phyloP scores from a whole-genome alignment of 805 yeast species.

The Yarrowia sp. region DNA sequence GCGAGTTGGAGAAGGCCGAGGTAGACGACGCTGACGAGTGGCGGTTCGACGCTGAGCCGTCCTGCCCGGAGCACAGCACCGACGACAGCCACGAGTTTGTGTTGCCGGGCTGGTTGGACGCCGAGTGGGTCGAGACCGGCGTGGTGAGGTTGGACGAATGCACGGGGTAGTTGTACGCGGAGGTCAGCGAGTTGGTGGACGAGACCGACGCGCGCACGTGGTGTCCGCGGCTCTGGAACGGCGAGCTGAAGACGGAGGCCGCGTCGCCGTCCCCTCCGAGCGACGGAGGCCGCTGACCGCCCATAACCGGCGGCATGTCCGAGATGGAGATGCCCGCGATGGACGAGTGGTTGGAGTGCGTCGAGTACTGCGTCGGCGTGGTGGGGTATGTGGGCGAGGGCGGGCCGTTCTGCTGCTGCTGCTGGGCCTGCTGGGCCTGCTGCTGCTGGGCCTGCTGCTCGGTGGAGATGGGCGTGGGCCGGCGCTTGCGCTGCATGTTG shows the following conservation, averaged over 20 bases:
- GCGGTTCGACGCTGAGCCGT: constrained; percentile 3
- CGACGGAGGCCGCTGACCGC: constrained; percentile 14
- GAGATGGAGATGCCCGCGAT: constrained; percentile 15
- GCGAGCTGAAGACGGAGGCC: constrained; percentile 6
- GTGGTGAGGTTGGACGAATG: constrained; percentile 26
- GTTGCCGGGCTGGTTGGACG: constrained; percentile 25
- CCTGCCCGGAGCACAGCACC: constrained; percentile 30
- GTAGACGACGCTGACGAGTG: constrained; percentile 20
- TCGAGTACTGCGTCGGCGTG: constrained; percentile 27
- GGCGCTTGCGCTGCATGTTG: constrained; percentile 28
- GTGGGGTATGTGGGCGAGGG: constrained; percentile 4
- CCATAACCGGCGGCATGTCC: constrained; percentile 17
- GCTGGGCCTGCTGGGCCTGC: constrained; percentile 24
- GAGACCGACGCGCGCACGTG: constrained; percentile 20
- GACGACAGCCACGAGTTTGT: constrained; percentile 35
- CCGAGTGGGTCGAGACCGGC: constrained; percentile 7
- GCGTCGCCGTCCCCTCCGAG: constrained; percentile 17
- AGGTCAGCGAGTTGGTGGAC: constrained; percentile 18
- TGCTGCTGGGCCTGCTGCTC: constrained; percentile 24
- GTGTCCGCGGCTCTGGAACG: constrained; percentile 10
- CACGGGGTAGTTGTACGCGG: constrained; percentile 23
- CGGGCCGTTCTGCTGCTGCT: constrained; percentile 17
- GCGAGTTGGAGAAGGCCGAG: constrained; percentile 5
- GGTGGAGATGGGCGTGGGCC: constrained; percentile 28
- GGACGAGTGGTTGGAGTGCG: constrained; percentile 20